These are phyloP conservation scores for Candida anutae DNA, from an alignment of 1,139 yeast genomes.

Conservation along the genomic window DNA sequence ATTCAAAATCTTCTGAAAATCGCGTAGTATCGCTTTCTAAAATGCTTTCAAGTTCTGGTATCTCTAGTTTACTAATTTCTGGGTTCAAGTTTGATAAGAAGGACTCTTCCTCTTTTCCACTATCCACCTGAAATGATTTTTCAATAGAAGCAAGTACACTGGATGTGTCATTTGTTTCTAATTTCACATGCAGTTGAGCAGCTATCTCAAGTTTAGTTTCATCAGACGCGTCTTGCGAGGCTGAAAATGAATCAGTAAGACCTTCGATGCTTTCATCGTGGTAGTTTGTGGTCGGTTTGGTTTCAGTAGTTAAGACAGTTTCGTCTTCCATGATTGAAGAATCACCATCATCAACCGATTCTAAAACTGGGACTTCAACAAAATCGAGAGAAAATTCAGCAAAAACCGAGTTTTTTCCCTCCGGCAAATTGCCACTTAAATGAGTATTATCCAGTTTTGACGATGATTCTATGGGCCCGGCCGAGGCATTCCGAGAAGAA, in stretches of 20 bases:
- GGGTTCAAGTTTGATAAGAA: background rate
- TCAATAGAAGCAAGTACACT: no score
- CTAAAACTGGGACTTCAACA: constrained; percentile 2
- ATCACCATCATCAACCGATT: constrained; percentile 1
- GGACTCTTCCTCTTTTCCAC: no score
- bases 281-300: no score
- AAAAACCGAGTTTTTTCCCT: no score
- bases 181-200: background rate
- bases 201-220: no score
- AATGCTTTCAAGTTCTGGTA: background rate
- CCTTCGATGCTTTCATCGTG: no score
- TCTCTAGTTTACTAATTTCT: background rate
- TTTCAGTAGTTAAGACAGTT: no score
- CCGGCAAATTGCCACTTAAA: background rate
- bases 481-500: constrained; percentile 3
- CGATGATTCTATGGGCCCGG: constrained; percentile 1
- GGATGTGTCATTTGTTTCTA: background rate
- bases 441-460: background rate
- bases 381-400: no score
- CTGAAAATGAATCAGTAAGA: no score
- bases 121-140: no score
- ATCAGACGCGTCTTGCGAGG: no score
- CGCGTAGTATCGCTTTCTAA: background rate
- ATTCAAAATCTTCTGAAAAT: background rate
- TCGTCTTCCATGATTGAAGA: no score